Conservation (phyloP, 148 eudicot genomes). For the Dysphania ambrosioides region DNA sequence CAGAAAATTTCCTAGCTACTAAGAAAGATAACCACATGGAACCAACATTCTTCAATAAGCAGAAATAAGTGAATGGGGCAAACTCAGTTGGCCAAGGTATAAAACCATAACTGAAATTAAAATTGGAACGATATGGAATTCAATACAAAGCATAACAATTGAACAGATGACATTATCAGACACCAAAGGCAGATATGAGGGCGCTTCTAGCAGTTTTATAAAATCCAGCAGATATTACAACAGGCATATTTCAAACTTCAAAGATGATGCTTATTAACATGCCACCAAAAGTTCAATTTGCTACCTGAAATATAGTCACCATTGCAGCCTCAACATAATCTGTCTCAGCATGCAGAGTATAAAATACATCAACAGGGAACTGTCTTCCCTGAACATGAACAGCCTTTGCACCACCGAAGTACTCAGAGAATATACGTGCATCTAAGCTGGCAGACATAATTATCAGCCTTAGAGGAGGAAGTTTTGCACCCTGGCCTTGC, state of each 20-base stretch:
- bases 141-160: background rate
- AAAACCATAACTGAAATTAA: background rate
- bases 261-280: background rate
- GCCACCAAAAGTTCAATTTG: constrained; percentile 12
- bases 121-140: background rate
- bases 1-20: background rate
- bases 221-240: background rate
- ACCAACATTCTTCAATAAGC: background rate
- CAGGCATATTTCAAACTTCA: background rate
- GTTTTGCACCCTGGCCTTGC: constrained; percentile 38
- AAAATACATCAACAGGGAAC: constrained; percentile 81
- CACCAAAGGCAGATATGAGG: background rate
- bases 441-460: constrained; percentile 99
- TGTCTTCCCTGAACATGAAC: constrained; percentile 93
- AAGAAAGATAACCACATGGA: background rate
- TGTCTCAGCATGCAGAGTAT: constrained; percentile 65
- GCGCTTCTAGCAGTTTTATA: background rate
- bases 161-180: constrained; percentile 3
- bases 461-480: constrained; percentile 68
- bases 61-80: constrained; percentile 4
- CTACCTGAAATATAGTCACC: constrained; percentile 96
- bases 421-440: constrained; percentile 79
- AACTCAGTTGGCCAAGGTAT: background rate
- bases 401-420: constrained; percentile 82
- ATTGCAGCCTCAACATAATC: constrained; percentile 87